phyloP scores from a whole-genome alignment of 2,329 filamentous ascomycete genomes.

The Dactylellina leptospora region DNA sequence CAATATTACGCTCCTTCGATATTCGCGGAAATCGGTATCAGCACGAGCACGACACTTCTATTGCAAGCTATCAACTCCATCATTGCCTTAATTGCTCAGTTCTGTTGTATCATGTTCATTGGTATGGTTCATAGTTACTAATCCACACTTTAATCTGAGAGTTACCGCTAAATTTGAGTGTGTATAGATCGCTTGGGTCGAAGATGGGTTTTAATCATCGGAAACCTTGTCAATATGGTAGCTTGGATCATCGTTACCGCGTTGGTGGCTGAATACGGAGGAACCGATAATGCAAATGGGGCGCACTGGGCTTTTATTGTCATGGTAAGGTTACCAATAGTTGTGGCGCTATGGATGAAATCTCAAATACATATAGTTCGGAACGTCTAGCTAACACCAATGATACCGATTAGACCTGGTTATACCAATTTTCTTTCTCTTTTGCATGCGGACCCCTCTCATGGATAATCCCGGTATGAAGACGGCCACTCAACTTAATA shows the following conservation, averaged over 20 bases:
- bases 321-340: constrained; percentile 59
- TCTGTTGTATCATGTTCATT: constrained; percentile 71
- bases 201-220: constrained; percentile 75
- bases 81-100: constrained; percentile 74
- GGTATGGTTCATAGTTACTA: constrained; percentile 2
- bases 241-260: constrained; percentile 75
- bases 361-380: not conserved
- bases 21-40: constrained; percentile 75
- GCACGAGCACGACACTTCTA: constrained; percentile 71
- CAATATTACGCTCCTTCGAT: constrained; percentile 77
- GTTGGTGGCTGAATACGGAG: constrained; percentile 69
- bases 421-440: constrained; percentile 81
- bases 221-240: constrained; percentile 75
- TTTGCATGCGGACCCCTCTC: constrained; percentile 74
- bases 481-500: not conserved
- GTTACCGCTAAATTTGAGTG: not conserved
- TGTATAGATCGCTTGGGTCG: constrained; percentile 71
- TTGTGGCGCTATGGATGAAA: no score
- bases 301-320: constrained; percentile 79
- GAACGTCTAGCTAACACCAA: not conserved
- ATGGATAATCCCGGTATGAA: constrained; percentile 64
- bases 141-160: not conserved
- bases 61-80: constrained; percentile 80
- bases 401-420: constrained; percentile 67
- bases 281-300: constrained; percentile 63